Conservation (phyloP, 2,329 filamentous ascomycete species). For the Zymoseptoria brevis region DNA sequence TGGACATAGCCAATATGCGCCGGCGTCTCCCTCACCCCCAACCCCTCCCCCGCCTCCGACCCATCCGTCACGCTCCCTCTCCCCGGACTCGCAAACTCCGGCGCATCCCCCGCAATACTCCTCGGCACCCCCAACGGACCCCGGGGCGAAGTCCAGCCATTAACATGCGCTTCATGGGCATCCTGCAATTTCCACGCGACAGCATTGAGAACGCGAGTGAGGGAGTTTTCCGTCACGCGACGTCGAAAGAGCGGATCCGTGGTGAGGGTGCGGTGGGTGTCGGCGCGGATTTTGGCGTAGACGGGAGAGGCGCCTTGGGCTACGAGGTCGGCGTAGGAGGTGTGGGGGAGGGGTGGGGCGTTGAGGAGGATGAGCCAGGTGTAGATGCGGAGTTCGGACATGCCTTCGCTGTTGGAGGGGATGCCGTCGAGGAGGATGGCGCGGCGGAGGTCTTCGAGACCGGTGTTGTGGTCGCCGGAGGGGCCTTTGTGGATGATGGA, state of each 20-base stretch:
- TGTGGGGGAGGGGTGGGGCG: slow-evolving; percentile 73
- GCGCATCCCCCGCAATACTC: slow-evolving; percentile 43
- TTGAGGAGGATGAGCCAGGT: slow-evolving; percentile 93
- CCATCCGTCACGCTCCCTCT: slow-evolving; percentile 50
- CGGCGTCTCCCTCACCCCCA: slow-evolving; percentile 14
- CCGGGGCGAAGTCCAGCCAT: slow-evolving; percentile 41
- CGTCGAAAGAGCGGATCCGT: slow-evolving; percentile 96
- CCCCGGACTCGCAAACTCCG: slow-evolving; percentile 31
- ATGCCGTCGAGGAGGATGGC: slow-evolving; percentile 69
- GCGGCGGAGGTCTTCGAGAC: slow-evolving; percentile 62
- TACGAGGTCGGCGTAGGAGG: slow-evolving; percentile 81
- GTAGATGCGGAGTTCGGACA: slow-evolving; percentile 90
- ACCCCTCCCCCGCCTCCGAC: slow-evolving; percentile 47
- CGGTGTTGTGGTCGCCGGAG: slow-evolving; percentile 58
- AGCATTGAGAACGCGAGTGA: slow-evolving; percentile 90
- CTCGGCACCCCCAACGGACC: slow-evolving; percentile 42
- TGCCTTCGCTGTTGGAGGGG: slow-evolving; percentile 70
- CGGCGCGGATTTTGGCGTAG: slow-evolving; percentile 96
- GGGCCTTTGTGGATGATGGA: slow-evolving; percentile 73
- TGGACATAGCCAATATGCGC: slow-evolving; percentile 88
- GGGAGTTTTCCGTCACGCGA: slow-evolving; percentile 86
- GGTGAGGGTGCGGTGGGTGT: slow-evolving; percentile 92
- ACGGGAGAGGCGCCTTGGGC: slow-evolving; percentile 89
- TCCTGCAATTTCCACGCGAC: slow-evolving; percentile 92
- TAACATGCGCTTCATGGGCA: slow-evolving; percentile 52